Percentiles rank a stretch among this genome's conserved stretches.
These are phyloP conservation scores for Geotrichum macrosporum DNA, from an alignment of 1,139 yeast species.

Conservation along the genomic window DNA sequence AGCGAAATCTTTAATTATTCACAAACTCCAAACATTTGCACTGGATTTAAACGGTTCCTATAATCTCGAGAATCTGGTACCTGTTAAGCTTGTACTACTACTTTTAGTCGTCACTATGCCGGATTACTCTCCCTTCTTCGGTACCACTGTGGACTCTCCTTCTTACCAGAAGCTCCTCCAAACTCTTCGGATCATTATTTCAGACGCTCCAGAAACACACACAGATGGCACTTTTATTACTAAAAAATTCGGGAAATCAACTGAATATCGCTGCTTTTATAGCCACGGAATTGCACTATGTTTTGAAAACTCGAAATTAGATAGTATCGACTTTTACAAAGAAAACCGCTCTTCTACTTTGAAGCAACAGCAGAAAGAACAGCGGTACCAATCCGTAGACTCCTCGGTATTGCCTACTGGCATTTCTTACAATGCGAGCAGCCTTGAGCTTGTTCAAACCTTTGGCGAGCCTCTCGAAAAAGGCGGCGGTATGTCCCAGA, in stretches of 20 bases:
- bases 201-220: not conserved
- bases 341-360: conserved; percentile 3
- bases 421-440: conserved; percentile 25
- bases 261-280: conserved; percentile 28
- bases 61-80: no score
- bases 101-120: no score
- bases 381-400: conserved; percentile 21
- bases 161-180: no score
- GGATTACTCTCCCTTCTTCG: no score
- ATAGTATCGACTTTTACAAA: conserved; percentile 31
- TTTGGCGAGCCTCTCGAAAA: conserved; percentile 33
- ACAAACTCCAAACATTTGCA: no score
- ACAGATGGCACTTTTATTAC: not conserved
- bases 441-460: conserved; percentile 28
- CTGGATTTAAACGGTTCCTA: no score
- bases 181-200: no score
- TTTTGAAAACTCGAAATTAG: conserved; percentile 22
- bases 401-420: conserved; percentile 22
- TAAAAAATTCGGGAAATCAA: conserved; percentile 12
- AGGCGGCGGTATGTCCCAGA: conserved; percentile 27
- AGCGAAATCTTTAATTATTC: no score
- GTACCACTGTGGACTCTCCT: no score
- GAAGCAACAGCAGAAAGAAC: conserved; percentile 1
- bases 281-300: conserved; percentile 28
- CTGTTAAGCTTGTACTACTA: no score